Evolutionary conservation across 1,139 yeast species (phyloP).

Genomic region (Candida sp.): DNA sequence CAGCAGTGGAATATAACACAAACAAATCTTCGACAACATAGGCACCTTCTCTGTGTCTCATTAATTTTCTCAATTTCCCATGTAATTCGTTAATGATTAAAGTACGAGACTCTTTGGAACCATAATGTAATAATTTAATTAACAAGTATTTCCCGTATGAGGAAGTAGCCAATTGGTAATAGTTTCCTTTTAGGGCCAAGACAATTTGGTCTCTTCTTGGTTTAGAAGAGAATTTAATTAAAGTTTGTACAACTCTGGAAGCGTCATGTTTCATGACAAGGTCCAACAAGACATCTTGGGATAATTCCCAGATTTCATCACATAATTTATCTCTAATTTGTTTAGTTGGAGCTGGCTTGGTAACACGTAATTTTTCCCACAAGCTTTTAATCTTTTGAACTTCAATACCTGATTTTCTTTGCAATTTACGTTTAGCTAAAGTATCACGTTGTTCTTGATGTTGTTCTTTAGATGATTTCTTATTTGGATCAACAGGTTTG

Average conservation of each 20-base stretch:
- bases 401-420: conserved; percentile 81
- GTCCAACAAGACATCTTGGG: conserved; percentile 76
- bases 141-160: conserved; percentile 91
- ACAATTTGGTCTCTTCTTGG: conserved; percentile 77
- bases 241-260: conserved; percentile 91
- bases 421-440: conserved; percentile 78
- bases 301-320: conserved; percentile 80
- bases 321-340: conserved; percentile 75
- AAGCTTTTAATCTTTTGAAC: conserved; percentile 81
- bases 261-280: conserved; percentile 95
- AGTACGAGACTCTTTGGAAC: conserved; percentile 76
- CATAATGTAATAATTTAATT: conserved; percentile 89
- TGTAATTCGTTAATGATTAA: conserved; percentile 79
- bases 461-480: conserved; percentile 60
- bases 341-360: conserved; percentile 78
- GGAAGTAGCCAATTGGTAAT: conserved; percentile 81
- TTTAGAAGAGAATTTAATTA: conserved; percentile 80
- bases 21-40: conserved; percentile 94
- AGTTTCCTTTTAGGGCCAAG: conserved; percentile 67
- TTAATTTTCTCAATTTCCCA: conserved; percentile 84
- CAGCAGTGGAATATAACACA: conserved; percentile 79
- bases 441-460: conserved; percentile 83
- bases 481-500: conserved; percentile 32
- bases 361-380: conserved; percentile 92
- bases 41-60: conserved; percentile 99